Evolutionary conservation across 306 rosid genomes (phyloP).

Genomic region (Cicer pinnatifidum): DNA sequence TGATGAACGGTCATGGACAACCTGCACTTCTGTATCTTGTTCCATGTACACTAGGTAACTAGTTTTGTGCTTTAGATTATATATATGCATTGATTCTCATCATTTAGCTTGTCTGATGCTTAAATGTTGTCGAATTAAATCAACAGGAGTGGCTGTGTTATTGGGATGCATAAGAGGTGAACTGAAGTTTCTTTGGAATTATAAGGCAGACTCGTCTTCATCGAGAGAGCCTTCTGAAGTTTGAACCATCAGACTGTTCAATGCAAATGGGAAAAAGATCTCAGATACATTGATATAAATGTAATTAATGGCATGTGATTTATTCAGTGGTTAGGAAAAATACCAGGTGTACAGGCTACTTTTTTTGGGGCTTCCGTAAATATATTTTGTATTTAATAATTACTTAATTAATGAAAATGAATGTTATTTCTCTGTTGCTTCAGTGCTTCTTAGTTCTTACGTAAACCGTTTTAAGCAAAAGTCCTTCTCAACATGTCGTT

Average conservation of each 20-base stretch:
- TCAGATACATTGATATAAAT: neutral
- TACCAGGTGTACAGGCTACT: conserved; percentile 29
- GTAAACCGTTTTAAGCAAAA: too few relatives aligned
- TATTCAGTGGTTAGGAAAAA: conserved; percentile 18
- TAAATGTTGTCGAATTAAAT: conserved; percentile 21
- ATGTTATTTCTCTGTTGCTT: neutral
- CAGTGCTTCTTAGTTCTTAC: too few relatives aligned
- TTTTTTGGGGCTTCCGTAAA: conserved; percentile 6
- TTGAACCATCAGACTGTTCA: conserved; percentile 26
- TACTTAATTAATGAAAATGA: neutral
- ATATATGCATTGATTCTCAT: neutral
- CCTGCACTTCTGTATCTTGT: conserved; percentile 98
- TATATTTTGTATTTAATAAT: conserved; percentile 6
- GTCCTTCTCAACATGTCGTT: too few relatives aligned
- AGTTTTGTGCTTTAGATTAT: conserved; percentile 13
- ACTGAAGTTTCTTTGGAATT: conserved; percentile 68
- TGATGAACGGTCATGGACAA: conserved; percentile 93
- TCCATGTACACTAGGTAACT: conserved; percentile 92
- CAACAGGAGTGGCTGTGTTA: conserved; percentile 61
- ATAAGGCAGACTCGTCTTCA: conserved; percentile 47
- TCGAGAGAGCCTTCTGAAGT: conserved; percentile 40
- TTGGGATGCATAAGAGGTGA: conserved; percentile 78
- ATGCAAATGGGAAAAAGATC: conserved; percentile 16
- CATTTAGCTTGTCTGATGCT: conserved; percentile 14
- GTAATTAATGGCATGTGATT: conserved; percentile 3